Evolutionary conservation across 192 early-diverging fungal genomes (phyloP).

Genomic region (Geranomyces michiganensis): DNA sequence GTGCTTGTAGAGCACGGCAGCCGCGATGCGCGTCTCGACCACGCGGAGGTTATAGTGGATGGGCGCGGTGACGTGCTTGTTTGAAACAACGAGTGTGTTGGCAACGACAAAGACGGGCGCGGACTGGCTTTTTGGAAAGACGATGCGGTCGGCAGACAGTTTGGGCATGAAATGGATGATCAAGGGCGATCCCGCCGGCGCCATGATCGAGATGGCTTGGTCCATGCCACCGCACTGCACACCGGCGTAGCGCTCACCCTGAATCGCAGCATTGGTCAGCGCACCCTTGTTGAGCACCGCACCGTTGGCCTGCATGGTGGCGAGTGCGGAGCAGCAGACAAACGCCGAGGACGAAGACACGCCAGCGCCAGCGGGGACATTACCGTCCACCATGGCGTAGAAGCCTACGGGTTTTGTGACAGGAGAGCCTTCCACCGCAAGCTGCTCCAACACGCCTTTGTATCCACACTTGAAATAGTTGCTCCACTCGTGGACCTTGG

Average conservation of each 20-base stretch:
- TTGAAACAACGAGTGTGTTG: constrained; percentile 80
- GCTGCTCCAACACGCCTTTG: constrained; percentile 69
- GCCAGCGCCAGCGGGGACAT: constrained; percentile 79
- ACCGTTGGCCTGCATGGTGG: constrained; percentile 61
- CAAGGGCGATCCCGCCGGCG: constrained; percentile 65
- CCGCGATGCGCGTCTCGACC: constrained; percentile 84
- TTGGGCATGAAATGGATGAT: constrained; percentile 84
- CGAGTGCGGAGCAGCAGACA: constrained; percentile 76
- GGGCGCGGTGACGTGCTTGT: constrained; percentile 87
- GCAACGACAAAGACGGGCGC: constrained; percentile 82
- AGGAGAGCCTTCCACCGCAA: constrained; percentile 38
- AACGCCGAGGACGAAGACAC: constrained; percentile 87
- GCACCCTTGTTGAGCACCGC: constrained; percentile 49
- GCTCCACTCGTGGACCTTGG: constrained; percentile 74
- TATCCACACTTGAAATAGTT: constrained; percentile 95
- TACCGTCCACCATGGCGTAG: constrained; percentile 75
- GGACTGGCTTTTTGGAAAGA: constrained; percentile 58
- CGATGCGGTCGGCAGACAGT: constrained; percentile 61
- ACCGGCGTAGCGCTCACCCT: constrained; percentile 78
- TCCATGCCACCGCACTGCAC: constrained; percentile 84
- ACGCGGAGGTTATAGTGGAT: constrained; percentile 92
- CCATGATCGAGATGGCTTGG: constrained; percentile 86
- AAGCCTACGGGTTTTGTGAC: constrained; percentile 54
- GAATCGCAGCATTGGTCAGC: constrained; percentile 75
- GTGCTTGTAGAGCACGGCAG: constrained; percentile 50